phyloP scores from a whole-genome alignment of 106 monocot genomes.

The Vanilla planifolia region DNA sequence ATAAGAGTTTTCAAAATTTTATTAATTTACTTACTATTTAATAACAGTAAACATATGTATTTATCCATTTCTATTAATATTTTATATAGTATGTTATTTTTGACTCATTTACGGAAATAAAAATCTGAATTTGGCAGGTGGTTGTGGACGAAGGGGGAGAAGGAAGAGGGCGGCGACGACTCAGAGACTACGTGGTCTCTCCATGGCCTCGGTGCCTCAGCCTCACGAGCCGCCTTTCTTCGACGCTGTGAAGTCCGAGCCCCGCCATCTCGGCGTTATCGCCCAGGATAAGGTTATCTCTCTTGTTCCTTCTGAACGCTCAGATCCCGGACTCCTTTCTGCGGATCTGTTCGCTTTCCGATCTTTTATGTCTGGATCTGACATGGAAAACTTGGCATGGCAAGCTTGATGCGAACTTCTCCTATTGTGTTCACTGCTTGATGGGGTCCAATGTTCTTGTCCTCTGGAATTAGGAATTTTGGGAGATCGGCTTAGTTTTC shows the following conservation, averaged over 20 bases:
- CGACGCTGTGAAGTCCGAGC: background rate
- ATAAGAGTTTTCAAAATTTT: no score
- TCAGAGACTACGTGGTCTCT: background rate
- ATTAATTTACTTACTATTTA: no score
- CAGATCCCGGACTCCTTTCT: background rate
- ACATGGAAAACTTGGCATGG: background rate
- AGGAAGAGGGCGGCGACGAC: background rate
- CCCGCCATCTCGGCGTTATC: background rate
- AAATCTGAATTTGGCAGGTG: background rate
- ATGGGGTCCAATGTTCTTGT: background rate
- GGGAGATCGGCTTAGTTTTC: background rate
- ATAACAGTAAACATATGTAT: no score
- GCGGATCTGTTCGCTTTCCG: background rate
- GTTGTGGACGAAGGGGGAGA: background rate
- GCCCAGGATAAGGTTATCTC: conserved; percentile 1
- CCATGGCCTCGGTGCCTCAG: background rate
- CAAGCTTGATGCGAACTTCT: background rate
- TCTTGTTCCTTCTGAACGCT: background rate
- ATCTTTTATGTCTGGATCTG: background rate
- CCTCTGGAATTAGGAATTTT: background rate
- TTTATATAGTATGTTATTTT: no score
- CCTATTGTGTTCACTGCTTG: background rate
- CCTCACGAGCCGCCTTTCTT: background rate
- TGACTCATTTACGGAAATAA: no score
- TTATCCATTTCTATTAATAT: no score